Evolutionary conservation across 306 rosid genomes (phyloP).

Genomic region (Coriaria nepalensis): DNA sequence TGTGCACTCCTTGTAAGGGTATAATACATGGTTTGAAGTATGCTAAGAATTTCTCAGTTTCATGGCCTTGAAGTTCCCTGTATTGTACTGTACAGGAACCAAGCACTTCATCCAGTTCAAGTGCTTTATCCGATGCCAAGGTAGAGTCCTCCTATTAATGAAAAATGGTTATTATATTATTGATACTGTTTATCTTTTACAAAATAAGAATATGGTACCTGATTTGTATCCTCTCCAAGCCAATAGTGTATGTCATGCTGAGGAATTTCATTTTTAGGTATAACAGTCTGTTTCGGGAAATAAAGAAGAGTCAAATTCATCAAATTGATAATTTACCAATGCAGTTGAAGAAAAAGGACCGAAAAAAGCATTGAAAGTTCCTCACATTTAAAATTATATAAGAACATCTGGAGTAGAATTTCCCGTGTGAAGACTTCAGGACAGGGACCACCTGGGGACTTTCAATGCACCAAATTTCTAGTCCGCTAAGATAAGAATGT

Average conservation of each 20-base stretch:
- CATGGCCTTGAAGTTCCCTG: constrained; percentile 81
- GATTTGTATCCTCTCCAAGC: constrained; percentile 38
- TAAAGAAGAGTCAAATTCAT: constrained; percentile 15
- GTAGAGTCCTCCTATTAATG: constrained; percentile 58
- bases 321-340: constrained; percentile 6
- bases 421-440: constrained; percentile 52
- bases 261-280: constrained; percentile 50
- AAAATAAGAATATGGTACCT: constrained; percentile 4
- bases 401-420: constrained; percentile 76
- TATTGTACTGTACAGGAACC: constrained; percentile 95
- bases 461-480: constrained; percentile 92
- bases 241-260: constrained; percentile 81
- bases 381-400: constrained; percentile 79
- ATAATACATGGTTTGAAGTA: constrained; percentile 85
- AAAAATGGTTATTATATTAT: neutral
- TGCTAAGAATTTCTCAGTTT: constrained; percentile 69
- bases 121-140: constrained; percentile 85
- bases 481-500: constrained; percentile 42
- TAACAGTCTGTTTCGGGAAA: constrained; percentile 44
- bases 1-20: constrained; percentile 67
- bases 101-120: constrained; percentile 79
- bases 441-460: constrained; percentile 45
- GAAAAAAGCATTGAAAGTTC: constrained; percentile 15
- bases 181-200: neutral
- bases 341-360: constrained; percentile 4